phyloP scores from a whole-genome alignment of 179 eudicot species.

The Silene noctiflora region DNA sequence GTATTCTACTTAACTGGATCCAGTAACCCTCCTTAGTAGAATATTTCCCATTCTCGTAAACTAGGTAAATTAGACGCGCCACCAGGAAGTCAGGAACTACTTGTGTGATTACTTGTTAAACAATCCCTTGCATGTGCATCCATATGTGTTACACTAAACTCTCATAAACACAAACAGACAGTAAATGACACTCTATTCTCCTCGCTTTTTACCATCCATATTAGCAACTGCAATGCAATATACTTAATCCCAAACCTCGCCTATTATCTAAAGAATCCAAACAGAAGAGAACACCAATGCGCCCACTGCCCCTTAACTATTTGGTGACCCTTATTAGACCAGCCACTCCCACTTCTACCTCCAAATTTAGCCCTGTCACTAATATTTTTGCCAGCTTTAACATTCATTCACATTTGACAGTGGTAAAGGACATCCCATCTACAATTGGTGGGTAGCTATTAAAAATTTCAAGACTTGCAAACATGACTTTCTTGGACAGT shows the following conservation, averaged over 20 bases:
- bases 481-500: too few relatives aligned
- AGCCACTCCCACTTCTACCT: neutral
- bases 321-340: conserved; percentile 7
- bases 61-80: neutral
- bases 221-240: neutral
- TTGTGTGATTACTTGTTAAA: too few relatives aligned
- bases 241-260: neutral
- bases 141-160: neutral
- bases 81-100: neutral
- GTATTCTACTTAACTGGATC: neutral
- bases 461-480: too few relatives aligned
- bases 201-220: neutral
- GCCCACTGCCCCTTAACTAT: neutral
- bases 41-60: neutral
- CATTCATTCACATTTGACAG: conserved; percentile 1
- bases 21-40: neutral
- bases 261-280: neutral
- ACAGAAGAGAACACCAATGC: neutral
- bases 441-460: too few relatives aligned
- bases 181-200: neutral
- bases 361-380: neutral
- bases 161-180: neutral
- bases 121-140: neutral
- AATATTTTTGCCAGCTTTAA: neutral
- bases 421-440: neutral